Percentiles rank a stretch among this genome's conserved stretches.
phyloP scores from a whole-genome alignment of 768 basidiomycete genomes.

The Harrya chromipes region DNA sequence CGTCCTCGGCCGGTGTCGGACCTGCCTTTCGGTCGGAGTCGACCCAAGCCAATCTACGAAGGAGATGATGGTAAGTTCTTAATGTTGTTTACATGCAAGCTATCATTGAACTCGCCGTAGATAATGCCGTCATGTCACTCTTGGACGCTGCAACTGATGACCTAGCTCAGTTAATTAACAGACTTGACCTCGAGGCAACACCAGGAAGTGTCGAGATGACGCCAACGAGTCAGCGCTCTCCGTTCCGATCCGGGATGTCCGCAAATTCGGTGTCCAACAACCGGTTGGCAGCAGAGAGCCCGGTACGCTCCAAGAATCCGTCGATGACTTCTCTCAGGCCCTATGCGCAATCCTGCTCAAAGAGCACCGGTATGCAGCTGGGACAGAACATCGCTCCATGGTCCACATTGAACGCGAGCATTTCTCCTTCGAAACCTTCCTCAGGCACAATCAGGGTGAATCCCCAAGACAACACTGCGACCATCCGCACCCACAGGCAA shows the following conservation, averaged over 20 bases:
- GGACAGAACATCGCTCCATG: conserved; percentile 65
- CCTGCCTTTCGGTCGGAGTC: conserved; percentile 47
- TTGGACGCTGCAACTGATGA: conserved; percentile 82
- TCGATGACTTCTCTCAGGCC: conserved; percentile 51
- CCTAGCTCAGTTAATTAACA: conserved; percentile 71
- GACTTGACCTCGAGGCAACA: conserved; percentile 79
- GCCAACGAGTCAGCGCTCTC: conserved; percentile 34
- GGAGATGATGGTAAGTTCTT: conserved; percentile 42
- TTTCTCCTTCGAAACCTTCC: conserved; percentile 38
- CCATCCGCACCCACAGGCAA: conserved; percentile 42
- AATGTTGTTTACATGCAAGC: neutral
- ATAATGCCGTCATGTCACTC: conserved; percentile 58
- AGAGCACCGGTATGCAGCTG: conserved; percentile 27
- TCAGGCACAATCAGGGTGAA: conserved; percentile 16
- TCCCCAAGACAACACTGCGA: conserved; percentile 28
- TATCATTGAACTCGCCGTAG: conserved; percentile 7
- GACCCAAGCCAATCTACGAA: conserved; percentile 48
- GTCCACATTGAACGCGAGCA: conserved; percentile 42
- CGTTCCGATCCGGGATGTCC: conserved; percentile 13
- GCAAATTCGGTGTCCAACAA: conserved; percentile 34
- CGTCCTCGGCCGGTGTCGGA: conserved; percentile 64
- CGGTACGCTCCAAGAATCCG: conserved; percentile 37
- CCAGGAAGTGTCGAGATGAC: conserved; percentile 53
- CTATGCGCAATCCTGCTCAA: conserved; percentile 39
- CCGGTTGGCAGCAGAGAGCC: conserved; percentile 32